phyloP scores from a whole-genome alignment of 106 monocot genomes.

The Dioscorea alata region DNA sequence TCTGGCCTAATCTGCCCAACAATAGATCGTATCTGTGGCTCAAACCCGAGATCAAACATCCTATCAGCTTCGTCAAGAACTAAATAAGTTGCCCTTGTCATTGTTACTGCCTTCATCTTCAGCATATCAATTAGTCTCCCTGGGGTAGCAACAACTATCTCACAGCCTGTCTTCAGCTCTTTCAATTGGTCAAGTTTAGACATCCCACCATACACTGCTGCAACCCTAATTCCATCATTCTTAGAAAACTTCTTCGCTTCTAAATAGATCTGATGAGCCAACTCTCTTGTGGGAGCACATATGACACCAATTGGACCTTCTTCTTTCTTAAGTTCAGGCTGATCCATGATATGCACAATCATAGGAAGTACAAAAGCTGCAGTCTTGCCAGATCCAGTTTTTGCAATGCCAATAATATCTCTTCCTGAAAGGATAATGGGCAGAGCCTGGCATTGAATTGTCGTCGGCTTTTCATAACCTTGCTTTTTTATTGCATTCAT shows the following conservation, averaged over 20 bases:
- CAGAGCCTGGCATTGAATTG: conserved; percentile 95
- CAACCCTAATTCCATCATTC: conserved; percentile 67
- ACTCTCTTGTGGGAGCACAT: conserved; percentile 96
- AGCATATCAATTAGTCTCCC: conserved; percentile 94
- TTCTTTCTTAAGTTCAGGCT: conserved; percentile 87
- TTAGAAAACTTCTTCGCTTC: conserved; percentile 97
- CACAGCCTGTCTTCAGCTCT: conserved; percentile 96
- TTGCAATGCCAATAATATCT: conserved; percentile 99
- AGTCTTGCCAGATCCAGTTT: conserved; percentile 98
- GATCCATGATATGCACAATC: conserved; percentile 98
- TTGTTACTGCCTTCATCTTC: conserved; percentile 84
- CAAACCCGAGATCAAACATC: conserved; percentile 99
- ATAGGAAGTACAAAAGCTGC: conserved; percentile 95
- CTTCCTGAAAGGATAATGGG: conserved; percentile 88
- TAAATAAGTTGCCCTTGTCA: conserved; percentile 75
- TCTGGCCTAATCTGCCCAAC: conserved; percentile 96
- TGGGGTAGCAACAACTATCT: conserved; percentile 93
- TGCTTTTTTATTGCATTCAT: conserved; percentile 84
- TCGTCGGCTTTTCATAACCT: conserved; percentile 85
- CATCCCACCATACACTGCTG: conserved; percentile 93
- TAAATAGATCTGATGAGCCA: conserved; percentile 93
- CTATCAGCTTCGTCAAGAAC: conserved; percentile 98
- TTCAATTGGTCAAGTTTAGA: conserved; percentile 92
- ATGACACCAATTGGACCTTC: conserved; percentile 94
- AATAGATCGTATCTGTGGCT: conserved; percentile 88